A percentile compares a stretch with the other conserved stretches of the same genome.
Conservation (phyloP, 768 basidiomycete genomes). For the Cyclocybe cylindracea region DNA sequence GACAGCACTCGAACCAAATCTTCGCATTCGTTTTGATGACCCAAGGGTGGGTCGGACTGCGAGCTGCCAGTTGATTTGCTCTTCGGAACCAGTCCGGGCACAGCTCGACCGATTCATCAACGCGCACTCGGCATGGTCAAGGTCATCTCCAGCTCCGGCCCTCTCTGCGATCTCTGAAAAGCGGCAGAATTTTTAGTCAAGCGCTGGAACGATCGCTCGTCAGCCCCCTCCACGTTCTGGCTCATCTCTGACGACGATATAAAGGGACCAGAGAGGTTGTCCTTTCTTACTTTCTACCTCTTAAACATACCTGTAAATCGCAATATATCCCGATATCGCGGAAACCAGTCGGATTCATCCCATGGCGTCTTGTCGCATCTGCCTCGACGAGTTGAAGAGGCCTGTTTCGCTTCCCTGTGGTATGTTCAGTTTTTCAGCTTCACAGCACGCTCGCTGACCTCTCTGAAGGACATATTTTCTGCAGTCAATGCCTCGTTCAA, state of each 20-base stretch:
- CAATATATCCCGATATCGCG: slow-evolving; percentile 14
- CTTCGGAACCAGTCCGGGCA: slow-evolving; percentile 19
- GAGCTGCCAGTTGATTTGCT: slow-evolving; percentile 11
- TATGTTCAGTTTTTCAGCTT: slow-evolving; percentile 27
- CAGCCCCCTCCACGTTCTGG: slow-evolving; percentile 12
- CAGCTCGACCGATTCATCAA: slow-evolving; percentile 22
- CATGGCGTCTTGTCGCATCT: slow-evolving; percentile 61
- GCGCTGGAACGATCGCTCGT: background rate
- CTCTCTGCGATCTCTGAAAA: slow-evolving; percentile 5
- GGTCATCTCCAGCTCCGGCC: slow-evolving; percentile 13
- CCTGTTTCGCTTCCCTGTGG: slow-evolving; percentile 69
- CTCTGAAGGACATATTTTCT: slow-evolving; percentile 60
- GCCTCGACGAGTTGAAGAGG: slow-evolving; percentile 51
- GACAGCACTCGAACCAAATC: slow-evolving; percentile 23
- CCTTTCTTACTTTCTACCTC: slow-evolving; percentile 1
- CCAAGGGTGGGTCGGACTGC: slow-evolving; percentile 4
- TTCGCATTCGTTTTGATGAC: slow-evolving; percentile 9
- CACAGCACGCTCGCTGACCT: background rate
- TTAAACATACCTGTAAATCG: background rate
- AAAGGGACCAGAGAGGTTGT: slow-evolving; percentile 1
- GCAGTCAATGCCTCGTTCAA: slow-evolving; percentile 56
- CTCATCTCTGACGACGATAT: slow-evolving; percentile 5
- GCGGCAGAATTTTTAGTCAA: too few relatives aligned
- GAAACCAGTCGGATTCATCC: slow-evolving; percentile 6
- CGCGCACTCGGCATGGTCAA: slow-evolving; percentile 17